Evolutionary conservation across 208 protist genomes (phyloP).

Genomic region (Strigomonas culicis): DNA sequence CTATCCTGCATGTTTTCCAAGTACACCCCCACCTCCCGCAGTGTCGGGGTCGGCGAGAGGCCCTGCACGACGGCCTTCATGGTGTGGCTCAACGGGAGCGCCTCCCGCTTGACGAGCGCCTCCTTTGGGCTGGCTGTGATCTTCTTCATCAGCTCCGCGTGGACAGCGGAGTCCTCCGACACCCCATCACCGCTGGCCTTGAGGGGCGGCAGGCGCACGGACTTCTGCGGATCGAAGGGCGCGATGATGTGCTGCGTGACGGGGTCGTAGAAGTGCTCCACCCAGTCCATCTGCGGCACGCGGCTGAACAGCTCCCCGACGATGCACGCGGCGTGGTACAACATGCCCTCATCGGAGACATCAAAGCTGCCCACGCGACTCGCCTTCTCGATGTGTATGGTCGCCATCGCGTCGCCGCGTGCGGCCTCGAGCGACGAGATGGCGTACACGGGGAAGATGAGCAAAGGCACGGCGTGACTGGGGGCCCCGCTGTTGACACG

Average conservation of each 20-base stretch:
- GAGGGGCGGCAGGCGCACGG: conserved; percentile 15
- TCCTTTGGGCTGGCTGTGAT: conserved; percentile 33
- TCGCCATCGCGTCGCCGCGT: conserved; percentile 31
- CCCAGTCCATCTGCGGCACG: conserved; percentile 70
- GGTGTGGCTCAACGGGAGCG: conserved; percentile 37
- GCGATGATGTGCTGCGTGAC: conserved; percentile 81
- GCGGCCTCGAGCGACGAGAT: background rate
- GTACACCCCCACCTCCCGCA: conserved; percentile 73
- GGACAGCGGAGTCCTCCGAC: background rate
- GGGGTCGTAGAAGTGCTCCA: conserved; percentile 79
- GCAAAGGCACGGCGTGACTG: conserved; percentile 16
- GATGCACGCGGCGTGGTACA: conserved; percentile 53
- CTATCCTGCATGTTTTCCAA: conserved; percentile 82
- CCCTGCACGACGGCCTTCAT: conserved; percentile 12
- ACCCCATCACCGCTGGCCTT: background rate
- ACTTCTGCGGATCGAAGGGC: conserved; percentile 57
- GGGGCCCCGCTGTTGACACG: conserved; percentile 13
- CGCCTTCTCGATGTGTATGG: conserved; percentile 74
- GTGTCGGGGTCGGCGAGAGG: conserved; percentile 26
- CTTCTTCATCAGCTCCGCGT: conserved; percentile 21
- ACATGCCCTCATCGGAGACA: conserved; percentile 48
- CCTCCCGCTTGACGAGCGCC: conserved; percentile 53
- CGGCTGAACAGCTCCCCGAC: conserved; percentile 76
- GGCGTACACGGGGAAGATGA: conserved; percentile 74
- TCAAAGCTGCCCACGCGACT: conserved; percentile 23